These are phyloP conservation scores for Naematelia aurantialba DNA, from an alignment of 768 basidiomycete genomes.

Conservation along the genomic window DNA sequence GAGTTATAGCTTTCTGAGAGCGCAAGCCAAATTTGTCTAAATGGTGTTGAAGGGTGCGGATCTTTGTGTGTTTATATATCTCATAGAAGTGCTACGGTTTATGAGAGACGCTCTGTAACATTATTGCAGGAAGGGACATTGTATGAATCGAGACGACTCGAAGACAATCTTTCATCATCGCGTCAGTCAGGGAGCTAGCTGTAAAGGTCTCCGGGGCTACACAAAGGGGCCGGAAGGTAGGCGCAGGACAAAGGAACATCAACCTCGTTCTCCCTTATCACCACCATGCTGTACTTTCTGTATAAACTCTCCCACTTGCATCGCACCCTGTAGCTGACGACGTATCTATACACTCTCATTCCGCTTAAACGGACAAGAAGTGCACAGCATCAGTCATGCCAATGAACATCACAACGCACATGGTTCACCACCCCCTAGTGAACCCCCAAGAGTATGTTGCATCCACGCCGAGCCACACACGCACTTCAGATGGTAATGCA, in stretches of 20 bases:
- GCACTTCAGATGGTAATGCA: background rate
- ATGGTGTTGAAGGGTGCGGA: too few species aligned
- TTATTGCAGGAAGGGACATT: too few species aligned
- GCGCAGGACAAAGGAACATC: background rate
- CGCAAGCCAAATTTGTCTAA: conserved; percentile 25
- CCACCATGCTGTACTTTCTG: background rate
- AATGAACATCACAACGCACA: conserved; percentile 34
- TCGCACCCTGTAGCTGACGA: too few species aligned
- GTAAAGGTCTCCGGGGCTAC: too few species aligned
- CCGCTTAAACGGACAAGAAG: too few species aligned
- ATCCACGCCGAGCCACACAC: background rate
- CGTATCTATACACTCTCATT: too few species aligned
- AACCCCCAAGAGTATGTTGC: conserved; percentile 38
- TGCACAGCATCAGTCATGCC: background rate
- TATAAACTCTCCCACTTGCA: too few species aligned
- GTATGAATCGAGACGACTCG: background rate
- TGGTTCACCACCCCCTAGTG: conserved; percentile 42
- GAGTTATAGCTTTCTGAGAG: conserved; percentile 31
- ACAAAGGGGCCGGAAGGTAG: background rate
- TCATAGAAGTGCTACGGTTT: too few species aligned
- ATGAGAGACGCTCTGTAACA: too few species aligned
- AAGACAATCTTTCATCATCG: too few species aligned
- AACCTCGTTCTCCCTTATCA: background rate
- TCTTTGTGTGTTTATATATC: too few species aligned
- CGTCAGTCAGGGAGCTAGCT: too few species aligned